Percentiles rank a stretch among this genome's conserved stretches.
Conservation (phyloP, 371 early-diverging fungal species). For the Mucor circinelloides region DNA sequence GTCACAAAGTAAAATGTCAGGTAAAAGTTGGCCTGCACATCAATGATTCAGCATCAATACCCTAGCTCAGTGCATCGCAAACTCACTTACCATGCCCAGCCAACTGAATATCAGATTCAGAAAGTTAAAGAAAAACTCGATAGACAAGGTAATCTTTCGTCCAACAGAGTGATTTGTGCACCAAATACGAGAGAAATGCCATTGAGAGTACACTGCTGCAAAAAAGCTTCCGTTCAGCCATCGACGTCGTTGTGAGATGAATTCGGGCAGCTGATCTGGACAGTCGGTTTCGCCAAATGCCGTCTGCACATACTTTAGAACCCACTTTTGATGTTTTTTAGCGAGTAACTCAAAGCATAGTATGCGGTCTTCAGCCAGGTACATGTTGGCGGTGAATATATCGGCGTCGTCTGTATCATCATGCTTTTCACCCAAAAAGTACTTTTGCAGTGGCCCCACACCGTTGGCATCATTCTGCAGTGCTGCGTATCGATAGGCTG, state of each 20-base stretch:
- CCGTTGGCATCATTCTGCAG: constrained; percentile 55
- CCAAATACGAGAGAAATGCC: constrained; percentile 80
- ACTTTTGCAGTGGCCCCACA: constrained; percentile 65
- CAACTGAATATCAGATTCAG: constrained; percentile 77
- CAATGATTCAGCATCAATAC: background rate
- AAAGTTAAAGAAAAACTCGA: constrained; percentile 76
- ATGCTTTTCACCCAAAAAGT: constrained; percentile 67
- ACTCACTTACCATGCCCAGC: constrained; percentile 69
- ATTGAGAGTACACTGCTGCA: constrained; percentile 72
- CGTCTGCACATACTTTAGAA: constrained; percentile 67
- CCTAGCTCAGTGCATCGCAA: background rate
- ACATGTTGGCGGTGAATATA: constrained; percentile 76
- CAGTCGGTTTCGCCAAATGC: constrained; percentile 79
- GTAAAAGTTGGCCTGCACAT: constrained; percentile 74
- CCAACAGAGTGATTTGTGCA: constrained; percentile 70
- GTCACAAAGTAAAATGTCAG: constrained; percentile 86
- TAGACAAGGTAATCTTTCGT: constrained; percentile 63
- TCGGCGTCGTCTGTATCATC: constrained; percentile 44
- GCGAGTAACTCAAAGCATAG: constrained; percentile 79
- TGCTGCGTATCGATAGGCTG: constrained; percentile 68
- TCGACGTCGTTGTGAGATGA: constrained; percentile 70
- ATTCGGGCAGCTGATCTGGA: constrained; percentile 67
- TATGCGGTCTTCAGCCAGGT: constrained; percentile 77
- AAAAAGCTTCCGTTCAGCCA: constrained; percentile 80
- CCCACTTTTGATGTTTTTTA: constrained; percentile 65